Conservation (phyloP, 2,329 filamentous ascomycete genomes). For the Xylariales sp. region DNA sequence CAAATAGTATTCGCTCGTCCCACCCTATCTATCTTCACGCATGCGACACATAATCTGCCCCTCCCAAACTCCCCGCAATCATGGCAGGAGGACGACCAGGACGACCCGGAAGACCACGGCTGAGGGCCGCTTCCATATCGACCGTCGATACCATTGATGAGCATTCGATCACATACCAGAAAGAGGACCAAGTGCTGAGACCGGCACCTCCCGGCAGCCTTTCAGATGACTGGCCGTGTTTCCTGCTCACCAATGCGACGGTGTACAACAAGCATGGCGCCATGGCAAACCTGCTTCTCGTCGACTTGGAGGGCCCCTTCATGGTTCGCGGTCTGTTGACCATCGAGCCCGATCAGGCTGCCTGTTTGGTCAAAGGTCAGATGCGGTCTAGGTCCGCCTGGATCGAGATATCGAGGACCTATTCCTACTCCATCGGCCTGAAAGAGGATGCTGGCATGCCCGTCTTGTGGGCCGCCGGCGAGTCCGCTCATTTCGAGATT, state of each 20-base stretch:
- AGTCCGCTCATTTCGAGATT: slow-evolving; percentile 66
- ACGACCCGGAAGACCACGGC: slow-evolving; percentile 27
- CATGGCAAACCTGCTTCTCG: slow-evolving; percentile 57
- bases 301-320: slow-evolving; percentile 56
- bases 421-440: slow-evolving; percentile 49
- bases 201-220: slow-evolving; percentile 27
- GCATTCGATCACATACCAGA: slow-evolving; percentile 24
- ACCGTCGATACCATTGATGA: slow-evolving; percentile 40
- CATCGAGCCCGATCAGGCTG: slow-evolving; percentile 36
- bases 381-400: slow-evolving; percentile 24
- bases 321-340: slow-evolving; percentile 56
- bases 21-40: slow-evolving; percentile 22
- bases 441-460: slow-evolving; percentile 41
- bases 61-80: slow-evolving; percentile 1
- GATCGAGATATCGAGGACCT: slow-evolving; percentile 51
- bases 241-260: slow-evolving; percentile 55
- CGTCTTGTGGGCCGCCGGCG: slow-evolving; percentile 61
- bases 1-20: too few relatives aligned
- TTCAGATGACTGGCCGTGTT: slow-evolving; percentile 54
- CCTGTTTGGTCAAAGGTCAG: slow-evolving; percentile 21
- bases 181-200: slow-evolving; percentile 33
- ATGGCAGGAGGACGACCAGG: too few relatives aligned
- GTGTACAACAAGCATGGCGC: slow-evolving; percentile 53
- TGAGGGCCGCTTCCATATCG: slow-evolving; percentile 38
- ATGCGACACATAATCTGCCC: slow-evolving; percentile 19